phyloP scores from a whole-genome alignment of 176 grass and related monocot genomes.

The Urochloa ruziziensis region DNA sequence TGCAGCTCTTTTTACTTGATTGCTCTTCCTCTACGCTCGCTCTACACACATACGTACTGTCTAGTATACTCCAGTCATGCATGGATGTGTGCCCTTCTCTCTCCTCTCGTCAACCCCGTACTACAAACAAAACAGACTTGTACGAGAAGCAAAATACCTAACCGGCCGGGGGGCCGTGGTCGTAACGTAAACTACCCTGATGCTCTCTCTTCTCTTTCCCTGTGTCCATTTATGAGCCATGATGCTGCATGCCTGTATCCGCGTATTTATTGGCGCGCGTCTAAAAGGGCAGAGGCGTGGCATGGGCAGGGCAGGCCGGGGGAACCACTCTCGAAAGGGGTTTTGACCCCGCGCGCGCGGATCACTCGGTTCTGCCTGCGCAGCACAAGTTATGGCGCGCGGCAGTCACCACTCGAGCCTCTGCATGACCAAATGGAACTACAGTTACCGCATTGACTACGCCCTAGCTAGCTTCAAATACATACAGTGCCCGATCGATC shows the following conservation, averaged over 20 bases:
- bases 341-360: conserved; percentile 18
- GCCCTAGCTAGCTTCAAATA: background rate
- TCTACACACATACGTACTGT: background rate
- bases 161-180: background rate
- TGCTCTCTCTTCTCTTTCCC: background rate
- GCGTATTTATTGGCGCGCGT: conserved; percentile 32
- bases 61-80: background rate
- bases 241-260: conserved; percentile 21
- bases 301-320: no score
- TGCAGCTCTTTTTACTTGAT: background rate
- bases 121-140: conserved; percentile 19
- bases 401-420: background rate
- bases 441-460: background rate
- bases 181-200: conserved; percentile 1
- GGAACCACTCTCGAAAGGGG: conserved; percentile 33
- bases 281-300: conserved; percentile 1
- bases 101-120: background rate
- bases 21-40: background rate
- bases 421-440: conserved; percentile 11
- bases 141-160: conserved; percentile 34
- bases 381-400: background rate
- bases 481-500: background rate
- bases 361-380: background rate
- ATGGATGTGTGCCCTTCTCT: background rate
- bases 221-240: conserved; percentile 44